Evolutionary conservation across 2,329 filamentous ascomycete genomes (phyloP).

Genomic region (Chalaropsis thielavioides): DNA sequence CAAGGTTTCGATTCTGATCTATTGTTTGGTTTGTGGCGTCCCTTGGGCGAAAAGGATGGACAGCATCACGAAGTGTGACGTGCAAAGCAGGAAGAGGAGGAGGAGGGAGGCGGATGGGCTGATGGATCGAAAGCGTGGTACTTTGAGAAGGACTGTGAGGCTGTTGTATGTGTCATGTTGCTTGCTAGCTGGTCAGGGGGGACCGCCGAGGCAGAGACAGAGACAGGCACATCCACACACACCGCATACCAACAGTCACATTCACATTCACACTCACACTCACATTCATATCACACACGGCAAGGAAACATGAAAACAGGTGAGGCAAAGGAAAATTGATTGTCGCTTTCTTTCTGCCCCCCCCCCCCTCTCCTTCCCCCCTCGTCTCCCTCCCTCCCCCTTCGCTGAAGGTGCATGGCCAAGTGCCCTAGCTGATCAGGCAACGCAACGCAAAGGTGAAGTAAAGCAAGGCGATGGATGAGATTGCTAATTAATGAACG

Average conservation of each 20-base stretch:
- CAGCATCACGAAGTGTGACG: background rate
- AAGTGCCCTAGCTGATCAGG: background rate
- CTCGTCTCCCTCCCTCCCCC: background rate
- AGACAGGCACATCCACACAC: background rate
- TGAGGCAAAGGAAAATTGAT: background rate
- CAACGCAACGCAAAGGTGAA: background rate
- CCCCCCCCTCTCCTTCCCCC: background rate
- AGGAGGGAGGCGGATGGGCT: too few species aligned
- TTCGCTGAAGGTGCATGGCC: background rate
- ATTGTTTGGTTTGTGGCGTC: background rate
- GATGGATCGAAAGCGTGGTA: background rate
- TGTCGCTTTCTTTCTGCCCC: background rate
- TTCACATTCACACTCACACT: background rate
- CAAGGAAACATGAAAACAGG: background rate
- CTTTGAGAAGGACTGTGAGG: constrained; percentile 1
- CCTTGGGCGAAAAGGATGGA: background rate
- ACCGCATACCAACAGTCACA: too few species aligned
- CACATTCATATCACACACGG: background rate
- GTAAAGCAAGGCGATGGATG: background rate
- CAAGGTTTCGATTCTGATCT: background rate
- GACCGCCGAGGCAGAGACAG: background rate
- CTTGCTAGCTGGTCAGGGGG: background rate
- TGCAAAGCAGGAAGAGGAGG: background rate
- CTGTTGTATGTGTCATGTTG: background rate
- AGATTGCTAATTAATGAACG: constrained; percentile 4